Conservation (phyloP, 1,139 yeast genomes). For the Diutina mesorugosa region DNA sequence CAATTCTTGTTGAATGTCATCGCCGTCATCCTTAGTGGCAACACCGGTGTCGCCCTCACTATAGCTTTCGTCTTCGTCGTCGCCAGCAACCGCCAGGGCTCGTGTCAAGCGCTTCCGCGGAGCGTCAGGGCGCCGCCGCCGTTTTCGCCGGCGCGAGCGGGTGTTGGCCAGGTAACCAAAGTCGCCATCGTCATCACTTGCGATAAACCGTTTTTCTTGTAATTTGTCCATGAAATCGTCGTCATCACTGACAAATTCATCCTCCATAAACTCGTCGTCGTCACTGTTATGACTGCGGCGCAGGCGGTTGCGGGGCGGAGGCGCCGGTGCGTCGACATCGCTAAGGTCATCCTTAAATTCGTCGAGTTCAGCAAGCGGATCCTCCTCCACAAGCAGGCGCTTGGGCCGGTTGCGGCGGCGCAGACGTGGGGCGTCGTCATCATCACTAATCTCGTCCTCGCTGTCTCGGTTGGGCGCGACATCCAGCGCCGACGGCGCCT, state of each 20-base stretch:
- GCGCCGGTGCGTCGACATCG: not conserved
- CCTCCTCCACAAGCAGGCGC: not conserved
- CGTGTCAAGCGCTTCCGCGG: constrained; percentile 1
- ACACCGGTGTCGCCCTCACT: not conserved
- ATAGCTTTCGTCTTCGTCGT: not conserved
- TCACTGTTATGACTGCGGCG: not conserved
- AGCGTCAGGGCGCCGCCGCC: not conserved
- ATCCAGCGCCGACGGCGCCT: not conserved
- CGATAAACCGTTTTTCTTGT: not conserved
- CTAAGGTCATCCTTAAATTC: not conserved
- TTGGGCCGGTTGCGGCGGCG: not conserved
- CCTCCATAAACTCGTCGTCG: not conserved
- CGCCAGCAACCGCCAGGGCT: not conserved
- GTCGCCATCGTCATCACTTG: constrained; percentile 1
- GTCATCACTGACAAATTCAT: not conserved
- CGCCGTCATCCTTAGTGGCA: constrained; percentile 4
- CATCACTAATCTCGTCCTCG: not conserved
- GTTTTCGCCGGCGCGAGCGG: not conserved
- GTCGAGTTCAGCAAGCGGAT: not conserved
- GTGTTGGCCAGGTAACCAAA: not conserved
- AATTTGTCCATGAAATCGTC: constrained; percentile 1
- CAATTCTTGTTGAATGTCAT: constrained; percentile 34
- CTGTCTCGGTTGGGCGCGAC: not conserved
- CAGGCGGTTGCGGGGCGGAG: not conserved
- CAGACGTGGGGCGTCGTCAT: not conserved